These are phyloP conservation scores for Hypoxylon rubiginosum DNA, from an alignment of 2,329 filamentous ascomycete species.

Conservation along the genomic window DNA sequence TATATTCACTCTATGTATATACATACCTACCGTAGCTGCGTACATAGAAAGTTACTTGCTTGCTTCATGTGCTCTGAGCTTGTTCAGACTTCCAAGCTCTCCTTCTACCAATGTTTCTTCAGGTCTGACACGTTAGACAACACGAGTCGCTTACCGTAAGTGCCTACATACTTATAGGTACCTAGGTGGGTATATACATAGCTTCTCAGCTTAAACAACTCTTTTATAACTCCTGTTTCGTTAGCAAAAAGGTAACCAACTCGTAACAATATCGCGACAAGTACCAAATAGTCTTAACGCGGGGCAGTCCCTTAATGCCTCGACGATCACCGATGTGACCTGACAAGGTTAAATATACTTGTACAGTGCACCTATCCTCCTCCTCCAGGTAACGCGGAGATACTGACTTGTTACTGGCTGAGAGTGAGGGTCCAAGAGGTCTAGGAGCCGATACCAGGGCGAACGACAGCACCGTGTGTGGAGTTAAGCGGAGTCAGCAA, in stretches of 20 bases:
- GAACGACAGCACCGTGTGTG: conserved; percentile 36
- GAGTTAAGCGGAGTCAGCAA: conserved; percentile 43
- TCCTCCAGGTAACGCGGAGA: conserved; percentile 29
- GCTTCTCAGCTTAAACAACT: background rate
- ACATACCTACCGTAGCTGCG: too few relatives aligned
- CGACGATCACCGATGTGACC: conserved; percentile 37
- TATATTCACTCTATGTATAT: background rate
- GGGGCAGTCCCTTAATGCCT: conserved; percentile 38
- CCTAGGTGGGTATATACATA: too few relatives aligned
- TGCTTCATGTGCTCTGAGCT: conserved; percentile 27
- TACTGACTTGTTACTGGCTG: conserved; percentile 38
- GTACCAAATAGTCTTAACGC: conserved; percentile 31
- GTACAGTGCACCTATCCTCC: conserved; percentile 32
- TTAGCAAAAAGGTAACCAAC: background rate
- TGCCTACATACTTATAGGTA: background rate
- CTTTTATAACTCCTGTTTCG: background rate
- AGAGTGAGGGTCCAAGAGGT: conserved; percentile 3
- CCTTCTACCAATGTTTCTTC: background rate
- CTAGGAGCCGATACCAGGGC: conserved; percentile 34
- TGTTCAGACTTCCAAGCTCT: conserved; percentile 33
- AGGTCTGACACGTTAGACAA: background rate
- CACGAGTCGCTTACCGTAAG: background rate
- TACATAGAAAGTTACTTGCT: background rate
- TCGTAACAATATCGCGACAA: conserved; percentile 23
- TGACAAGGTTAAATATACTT: conserved; percentile 27